Base-by-base conservation (phyloP, 495 filamentous ascomycete genomes). In the Aeminium ludgeri region DNA sequence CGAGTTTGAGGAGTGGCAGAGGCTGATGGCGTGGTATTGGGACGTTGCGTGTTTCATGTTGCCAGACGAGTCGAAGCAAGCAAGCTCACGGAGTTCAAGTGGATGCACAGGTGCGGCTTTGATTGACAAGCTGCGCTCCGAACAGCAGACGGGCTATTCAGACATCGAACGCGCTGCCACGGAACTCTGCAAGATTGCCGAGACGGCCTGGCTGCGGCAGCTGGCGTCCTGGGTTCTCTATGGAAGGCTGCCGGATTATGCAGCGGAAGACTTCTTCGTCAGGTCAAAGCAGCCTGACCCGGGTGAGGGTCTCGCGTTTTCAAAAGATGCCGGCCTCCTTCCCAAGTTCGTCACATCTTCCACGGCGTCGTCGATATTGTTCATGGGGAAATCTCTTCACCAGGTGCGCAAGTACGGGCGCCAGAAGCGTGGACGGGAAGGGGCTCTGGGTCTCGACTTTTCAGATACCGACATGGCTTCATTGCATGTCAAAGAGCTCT, bases 191-290 rank as follows among this genome's bases (percentile, higher is more conserved):
- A 66, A 55, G 30, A 72, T 82, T 5, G 87, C 86, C 0, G 89
- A 97, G 61, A 76, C 68, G 12, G 80, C 86, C 10, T 97, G 89
- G 89, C 65, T 97, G 58, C 78, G 82, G 54, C 84, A 92, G 56
- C 62, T 86, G 6, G 78, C 82, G 2, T 79, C 80, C 40, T 97
- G 87, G 87, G 64, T 94, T 5, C 57, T 95, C 10, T 91, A 92
- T 56, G 89, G 89, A 5, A 72, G 78, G 32, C 60, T 91, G 44
- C 85, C 89, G 0, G 60, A 64, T 36, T 76, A 78, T 50, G 82
- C 80, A 5, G 69, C 63, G 3, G 60, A 65, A 1, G 89, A 95
- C 58, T 95, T 95, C 54, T 92, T 86, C 55, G 74, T 94, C 30
- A 39, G 68, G 50, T 40, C 49, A 38, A 48, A 67, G 52, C 41